phyloP scores from a whole-genome alignment of 345 rosid species.

The Syzygium grande region DNA sequence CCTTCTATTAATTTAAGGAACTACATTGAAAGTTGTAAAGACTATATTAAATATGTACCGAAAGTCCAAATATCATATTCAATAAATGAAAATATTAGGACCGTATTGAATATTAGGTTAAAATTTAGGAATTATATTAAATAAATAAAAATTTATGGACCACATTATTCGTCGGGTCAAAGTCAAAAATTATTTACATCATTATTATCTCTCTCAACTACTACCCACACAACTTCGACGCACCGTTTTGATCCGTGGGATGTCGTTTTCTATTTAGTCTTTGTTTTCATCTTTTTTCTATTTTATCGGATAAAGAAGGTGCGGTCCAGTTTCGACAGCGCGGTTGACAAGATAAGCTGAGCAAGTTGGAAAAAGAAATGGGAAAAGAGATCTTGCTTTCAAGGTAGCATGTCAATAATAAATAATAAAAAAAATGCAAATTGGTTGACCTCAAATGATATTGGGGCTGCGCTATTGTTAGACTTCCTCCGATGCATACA shows the following conservation, averaged over 20 bases:
- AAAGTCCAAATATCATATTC: no score
- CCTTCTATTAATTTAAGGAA: no score
- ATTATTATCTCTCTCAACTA: background rate
- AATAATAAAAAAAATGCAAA: background rate
- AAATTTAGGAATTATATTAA: no score
- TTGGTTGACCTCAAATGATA: background rate
- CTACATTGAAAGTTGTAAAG: no score
- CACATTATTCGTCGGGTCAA: no score
- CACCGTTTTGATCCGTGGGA: background rate
- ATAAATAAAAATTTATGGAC: no score
- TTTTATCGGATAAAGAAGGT: background rate
- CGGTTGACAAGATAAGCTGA: background rate
- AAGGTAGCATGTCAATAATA: background rate
- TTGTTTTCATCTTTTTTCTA: background rate
- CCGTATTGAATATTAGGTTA: no score
- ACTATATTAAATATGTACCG: no score
- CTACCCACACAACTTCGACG: fast-evolving
- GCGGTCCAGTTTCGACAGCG: background rate
- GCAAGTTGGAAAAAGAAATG: background rate
- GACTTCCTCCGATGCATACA: background rate
- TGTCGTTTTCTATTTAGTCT: background rate
- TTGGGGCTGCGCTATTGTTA: background rate
- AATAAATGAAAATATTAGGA: no score
- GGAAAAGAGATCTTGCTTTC: background rate
- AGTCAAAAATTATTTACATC: no score